phyloP scores from a whole-genome alignment of 2,329 filamentous ascomycete species.

The Blumeriella jaapii region DNA sequence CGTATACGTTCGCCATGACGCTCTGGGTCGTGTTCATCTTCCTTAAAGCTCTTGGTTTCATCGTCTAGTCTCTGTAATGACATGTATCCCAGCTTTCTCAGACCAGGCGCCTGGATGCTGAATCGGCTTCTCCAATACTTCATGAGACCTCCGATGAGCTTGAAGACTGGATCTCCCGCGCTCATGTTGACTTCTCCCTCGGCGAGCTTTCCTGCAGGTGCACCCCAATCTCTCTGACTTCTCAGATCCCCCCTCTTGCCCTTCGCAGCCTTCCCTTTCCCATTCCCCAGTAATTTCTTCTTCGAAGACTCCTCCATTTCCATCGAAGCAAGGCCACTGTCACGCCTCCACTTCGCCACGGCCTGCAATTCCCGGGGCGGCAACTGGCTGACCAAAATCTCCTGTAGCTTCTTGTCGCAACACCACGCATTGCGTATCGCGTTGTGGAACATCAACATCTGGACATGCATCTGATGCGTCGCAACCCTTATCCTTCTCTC shows the following conservation, averaged over 20 bases:
- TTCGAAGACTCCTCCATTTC: slow-evolving; percentile 28
- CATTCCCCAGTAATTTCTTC: slow-evolving; percentile 28
- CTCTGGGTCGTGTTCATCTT: slow-evolving; percentile 47
- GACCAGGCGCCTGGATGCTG: slow-evolving; percentile 59
- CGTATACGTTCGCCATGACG: slow-evolving; percentile 66
- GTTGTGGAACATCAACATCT: slow-evolving; percentile 83
- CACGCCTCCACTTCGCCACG: slow-evolving; percentile 59
- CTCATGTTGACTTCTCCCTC: slow-evolving; percentile 65
- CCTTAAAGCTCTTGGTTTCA: slow-evolving; percentile 59
- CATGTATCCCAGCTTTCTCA: slow-evolving; percentile 88
- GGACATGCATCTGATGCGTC: slow-evolving; percentile 83
- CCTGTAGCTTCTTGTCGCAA: slow-evolving; percentile 64
- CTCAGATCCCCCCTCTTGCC: slow-evolving; percentile 29
- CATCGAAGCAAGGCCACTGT: slow-evolving; percentile 45
- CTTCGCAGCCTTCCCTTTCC: slow-evolving; percentile 28
- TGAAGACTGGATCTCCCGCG: slow-evolving; percentile 68
- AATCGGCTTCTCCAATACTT: slow-evolving; percentile 87
- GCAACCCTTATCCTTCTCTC: slow-evolving; percentile 67
- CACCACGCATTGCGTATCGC: slow-evolving; percentile 74
- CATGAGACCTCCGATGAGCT: slow-evolving; percentile 63
- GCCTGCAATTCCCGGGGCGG: slow-evolving; percentile 47
- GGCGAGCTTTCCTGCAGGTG: slow-evolving; percentile 56
- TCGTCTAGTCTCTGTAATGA: slow-evolving; percentile 61
- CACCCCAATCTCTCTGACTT: slow-evolving; percentile 57
- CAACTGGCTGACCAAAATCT: slow-evolving; percentile 63